phyloP scores from a whole-genome alignment of 768 basidiomycete genomes.

The Boletus vinaceobasis region DNA sequence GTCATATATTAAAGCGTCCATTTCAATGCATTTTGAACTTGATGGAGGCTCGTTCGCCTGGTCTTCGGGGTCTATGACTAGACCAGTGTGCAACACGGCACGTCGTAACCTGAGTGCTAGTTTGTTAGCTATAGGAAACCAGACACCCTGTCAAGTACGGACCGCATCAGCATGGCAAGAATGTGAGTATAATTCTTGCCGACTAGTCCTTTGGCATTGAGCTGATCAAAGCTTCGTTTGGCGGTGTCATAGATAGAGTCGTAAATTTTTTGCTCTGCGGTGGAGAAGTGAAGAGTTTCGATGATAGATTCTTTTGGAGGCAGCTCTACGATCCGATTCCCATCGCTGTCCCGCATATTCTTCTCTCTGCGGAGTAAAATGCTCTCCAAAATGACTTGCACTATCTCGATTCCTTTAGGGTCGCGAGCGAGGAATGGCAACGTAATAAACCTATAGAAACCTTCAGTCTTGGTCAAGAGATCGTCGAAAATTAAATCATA shows the following conservation, averaged over 20 bases:
- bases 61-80: constrained; percentile 61
- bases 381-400: constrained; percentile 90
- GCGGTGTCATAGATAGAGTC: constrained; percentile 79
- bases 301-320: constrained; percentile 79
- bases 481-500: constrained; percentile 33
- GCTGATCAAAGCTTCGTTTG: constrained; percentile 74
- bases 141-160: constrained; percentile 17
- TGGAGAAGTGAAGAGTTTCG: constrained; percentile 76
- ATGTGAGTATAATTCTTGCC: constrained; percentile 84
- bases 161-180: constrained; percentile 95
- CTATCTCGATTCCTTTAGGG: constrained; percentile 89
- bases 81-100: constrained; percentile 85
- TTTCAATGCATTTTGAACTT: constrained; percentile 41
- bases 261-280: constrained; percentile 82
- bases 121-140: constrained; percentile 3
- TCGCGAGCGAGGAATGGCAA: constrained; percentile 89
- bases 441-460: constrained; percentile 69
- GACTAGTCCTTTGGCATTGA: constrained; percentile 74
- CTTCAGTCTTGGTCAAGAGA: neutral
- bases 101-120: constrained; percentile 64
- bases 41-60: constrained; percentile 35
- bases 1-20: constrained; percentile 56
- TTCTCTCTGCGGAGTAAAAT: constrained; percentile 89
- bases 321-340: constrained; percentile 83
- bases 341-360: constrained; percentile 83